These are phyloP conservation scores for Serendipita indica DNA, from an alignment of 768 basidiomycete genomes.

Conservation along the genomic window DNA sequence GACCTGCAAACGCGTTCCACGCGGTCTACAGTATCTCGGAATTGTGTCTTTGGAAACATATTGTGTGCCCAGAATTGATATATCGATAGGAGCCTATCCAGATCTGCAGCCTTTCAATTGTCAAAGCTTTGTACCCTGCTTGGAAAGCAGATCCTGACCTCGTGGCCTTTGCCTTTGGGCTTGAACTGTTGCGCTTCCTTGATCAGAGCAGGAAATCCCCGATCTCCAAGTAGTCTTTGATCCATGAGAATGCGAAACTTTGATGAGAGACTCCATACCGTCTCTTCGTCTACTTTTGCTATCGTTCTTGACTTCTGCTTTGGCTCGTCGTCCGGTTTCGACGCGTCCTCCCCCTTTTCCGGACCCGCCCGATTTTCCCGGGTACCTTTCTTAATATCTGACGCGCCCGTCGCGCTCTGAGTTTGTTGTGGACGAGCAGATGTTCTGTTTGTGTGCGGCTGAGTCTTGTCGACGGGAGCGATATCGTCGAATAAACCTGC, in stretches of 20 bases:
- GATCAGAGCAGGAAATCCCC: conserved; percentile 70
- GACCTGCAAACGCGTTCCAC: conserved; percentile 85
- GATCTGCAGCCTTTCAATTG: conserved; percentile 49
- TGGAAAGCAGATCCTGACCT: conserved; percentile 38
- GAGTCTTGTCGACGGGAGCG: conserved; percentile 9
- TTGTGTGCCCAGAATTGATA: conserved; percentile 95
- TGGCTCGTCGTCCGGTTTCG: not conserved
- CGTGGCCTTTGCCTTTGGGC: conserved; percentile 79
- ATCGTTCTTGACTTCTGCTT: conserved; percentile 23
- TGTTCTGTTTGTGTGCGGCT: conserved; percentile 20
- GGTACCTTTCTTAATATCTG: conserved; percentile 13
- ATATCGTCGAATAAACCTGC: conserved; percentile 7
- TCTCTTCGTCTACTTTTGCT: conserved; percentile 53
- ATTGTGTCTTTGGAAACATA: conserved; percentile 79
- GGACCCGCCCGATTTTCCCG: not conserved
- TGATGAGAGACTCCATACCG: conserved; percentile 15
- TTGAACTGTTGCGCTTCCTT: conserved; percentile 64
- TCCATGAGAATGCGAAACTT: not conserved
- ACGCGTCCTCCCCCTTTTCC: not conserved
- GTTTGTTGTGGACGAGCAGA: conserved; percentile 33
- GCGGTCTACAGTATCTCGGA: conserved; percentile 68
- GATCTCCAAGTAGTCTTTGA: conserved; percentile 45
- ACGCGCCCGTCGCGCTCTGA: conserved; percentile 34
- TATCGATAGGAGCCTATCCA: conserved; percentile 60
- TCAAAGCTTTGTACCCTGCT: not conserved